A percentile compares a stretch with the other conserved stretches of the same genome.
These are phyloP conservation scores for Omphalotus guepiniiformis DNA, from an alignment of 768 basidiomycete species.

Conservation along the genomic window DNA sequence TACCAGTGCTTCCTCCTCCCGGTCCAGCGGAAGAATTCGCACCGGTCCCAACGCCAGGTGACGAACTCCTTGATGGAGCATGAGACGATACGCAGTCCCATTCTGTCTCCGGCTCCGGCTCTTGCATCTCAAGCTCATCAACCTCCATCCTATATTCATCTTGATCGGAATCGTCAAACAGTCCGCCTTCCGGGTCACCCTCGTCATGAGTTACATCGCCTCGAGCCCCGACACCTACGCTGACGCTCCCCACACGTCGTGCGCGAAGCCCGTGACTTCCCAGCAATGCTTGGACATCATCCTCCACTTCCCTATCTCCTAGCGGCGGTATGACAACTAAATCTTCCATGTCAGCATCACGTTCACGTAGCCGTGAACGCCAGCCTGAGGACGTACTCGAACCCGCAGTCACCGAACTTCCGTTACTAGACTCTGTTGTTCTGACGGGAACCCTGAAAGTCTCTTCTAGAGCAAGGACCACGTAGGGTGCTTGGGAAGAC, in stretches of 20 bases:
- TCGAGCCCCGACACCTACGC: background rate
- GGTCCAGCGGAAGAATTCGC: slow-evolving; percentile 8
- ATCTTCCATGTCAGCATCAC: slow-evolving; percentile 40
- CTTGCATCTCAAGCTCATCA: slow-evolving; percentile 32
- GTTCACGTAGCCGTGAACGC: slow-evolving; percentile 17
- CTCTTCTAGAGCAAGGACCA: slow-evolving; percentile 52
- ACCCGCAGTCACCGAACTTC: slow-evolving; percentile 1
- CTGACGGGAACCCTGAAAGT: slow-evolving; percentile 47
- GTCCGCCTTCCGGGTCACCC: slow-evolving; percentile 2
- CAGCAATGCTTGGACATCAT: slow-evolving; percentile 53
- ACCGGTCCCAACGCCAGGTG: slow-evolving; percentile 30
- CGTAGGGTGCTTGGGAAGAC: slow-evolving; percentile 22
- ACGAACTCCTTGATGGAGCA: slow-evolving; percentile 42
- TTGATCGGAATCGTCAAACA: slow-evolving; percentile 13
- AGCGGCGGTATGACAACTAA: slow-evolving; percentile 52
- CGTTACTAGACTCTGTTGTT: background rate
- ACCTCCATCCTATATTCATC: slow-evolving; percentile 31
- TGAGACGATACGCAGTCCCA: slow-evolving; percentile 52
- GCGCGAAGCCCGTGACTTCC: slow-evolving; percentile 43
- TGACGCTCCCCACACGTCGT: slow-evolving; percentile 18
- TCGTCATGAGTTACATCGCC: no score
- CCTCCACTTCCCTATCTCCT: slow-evolving; percentile 51
- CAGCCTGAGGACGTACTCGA: slow-evolving; percentile 17
- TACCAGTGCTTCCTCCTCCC: background rate
- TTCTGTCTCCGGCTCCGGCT: slow-evolving; percentile 32